Evolutionary conservation across 352 stramenopile genomes (phyloP), one percentile per base, ranked within the genome.

Genomic region (Blastocystis sp.): DNA sequence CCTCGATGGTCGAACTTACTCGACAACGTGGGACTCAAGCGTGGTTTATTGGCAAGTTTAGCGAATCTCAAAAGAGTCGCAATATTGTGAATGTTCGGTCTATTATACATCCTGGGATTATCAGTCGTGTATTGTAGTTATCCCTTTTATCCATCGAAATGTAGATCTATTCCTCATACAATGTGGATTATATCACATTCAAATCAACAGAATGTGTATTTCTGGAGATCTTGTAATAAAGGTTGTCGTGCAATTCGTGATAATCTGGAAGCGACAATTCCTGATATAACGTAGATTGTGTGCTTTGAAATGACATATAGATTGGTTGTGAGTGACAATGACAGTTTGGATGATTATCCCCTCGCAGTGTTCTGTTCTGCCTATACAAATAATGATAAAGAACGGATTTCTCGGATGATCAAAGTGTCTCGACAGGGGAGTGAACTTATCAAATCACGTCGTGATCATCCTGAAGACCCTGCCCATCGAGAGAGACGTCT

Each of bases 41-140:
- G 14, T 83, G 71, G 71, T 83, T 83, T 65, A 67, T 83, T 21
- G 71, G 71, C 14, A 83, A 83, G 52, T 83, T 52, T n/a, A 83
- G 46, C 19, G 71, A 83, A 35, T 42, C 27, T 43, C 71, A 83
- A 49, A 51, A 56, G 16, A 83, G 58, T 43, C 71, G 71, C 29
- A 65, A 83, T 46, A 54, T 83, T 42, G 71, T 83, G 29, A 52
- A 63, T 67, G 35, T 83, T 52, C 57, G 58, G 43, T 29, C 57
- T 14, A 42, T 83, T 24, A 63, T 83, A n/a, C 71, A 83, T 63
- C 71, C 71, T 11, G 51, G 51, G 19, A 54, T 9, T 29, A 54
- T 83, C 9, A 63, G 49, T 43, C 71, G 71, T 24, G 21, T 83
- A 27, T 51, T 67, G 71, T 83, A 66, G 24, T 37, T 0, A 14